These are phyloP conservation scores for Backusella parvicylindrica DNA, from an alignment of 192 early-diverging fungal genomes.

Conservation along the genomic window DNA sequence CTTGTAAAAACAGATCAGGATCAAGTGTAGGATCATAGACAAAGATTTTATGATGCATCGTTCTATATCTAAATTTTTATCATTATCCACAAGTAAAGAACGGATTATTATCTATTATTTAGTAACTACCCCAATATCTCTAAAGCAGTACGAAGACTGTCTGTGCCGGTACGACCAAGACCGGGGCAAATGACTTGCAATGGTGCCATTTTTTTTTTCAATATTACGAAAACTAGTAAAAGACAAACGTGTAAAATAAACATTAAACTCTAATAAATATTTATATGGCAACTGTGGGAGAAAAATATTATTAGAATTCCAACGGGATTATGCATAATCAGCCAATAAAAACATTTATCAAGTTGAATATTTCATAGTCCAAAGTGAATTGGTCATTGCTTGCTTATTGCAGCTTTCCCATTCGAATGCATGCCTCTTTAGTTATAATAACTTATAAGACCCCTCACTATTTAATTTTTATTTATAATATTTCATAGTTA, in stretches of 20 bases:
- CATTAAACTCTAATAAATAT: too few species aligned
- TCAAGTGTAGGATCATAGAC: conserved; percentile 5
- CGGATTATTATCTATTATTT: background rate
- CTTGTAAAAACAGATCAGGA: background rate
- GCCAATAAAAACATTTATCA: too few species aligned
- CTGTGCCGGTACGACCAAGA: conserved; percentile 16
- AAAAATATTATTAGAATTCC: too few species aligned
- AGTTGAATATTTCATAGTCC: too few species aligned
- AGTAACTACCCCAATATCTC: conserved; percentile 13
- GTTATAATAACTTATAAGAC: too few species aligned
- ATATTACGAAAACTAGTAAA: background rate
- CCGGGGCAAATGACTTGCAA: conserved; percentile 17
- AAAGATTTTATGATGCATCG: conserved; percentile 7
- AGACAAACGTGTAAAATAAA: background rate
- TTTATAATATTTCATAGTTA: too few species aligned
- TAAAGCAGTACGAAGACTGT: conserved; percentile 20
- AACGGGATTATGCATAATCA: too few species aligned
- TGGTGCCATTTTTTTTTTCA: conserved; percentile 8
- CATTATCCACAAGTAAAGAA: background rate
- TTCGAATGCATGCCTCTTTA: too few species aligned
- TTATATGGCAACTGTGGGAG: too few species aligned
- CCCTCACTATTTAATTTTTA: too few species aligned
- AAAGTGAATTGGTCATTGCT: too few species aligned
- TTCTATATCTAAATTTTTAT: conserved; percentile 6
- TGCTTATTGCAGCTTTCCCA: too few species aligned